Evolutionary conservation across 176 grass and related monocot genomes (phyloP), one percentile per base, ranked within the genome.

Genomic region (Bonia amplexicaulis): DNA sequence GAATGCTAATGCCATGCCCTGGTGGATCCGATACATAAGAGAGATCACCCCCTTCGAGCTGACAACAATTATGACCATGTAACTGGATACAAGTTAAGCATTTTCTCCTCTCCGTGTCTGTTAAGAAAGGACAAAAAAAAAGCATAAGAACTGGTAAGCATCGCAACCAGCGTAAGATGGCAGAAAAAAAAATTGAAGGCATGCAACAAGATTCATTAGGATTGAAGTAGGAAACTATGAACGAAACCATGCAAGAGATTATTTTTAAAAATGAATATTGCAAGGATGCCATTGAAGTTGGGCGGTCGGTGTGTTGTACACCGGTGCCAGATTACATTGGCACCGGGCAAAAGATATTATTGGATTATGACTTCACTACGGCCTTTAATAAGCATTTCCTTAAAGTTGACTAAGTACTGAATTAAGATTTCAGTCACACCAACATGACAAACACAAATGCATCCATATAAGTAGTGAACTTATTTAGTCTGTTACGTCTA

Each of bases 21-120:
- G 85, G 89, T 80, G 80, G 89, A 90, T 87, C 89, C 45, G 74
- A 84, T 16, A 75, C 62, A 74, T 74, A 86, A 86, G 67, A 27
- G 37, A 78, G 80, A 90, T 90, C 89, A 74, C 84, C 80, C 75
- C 85, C 85, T 90, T 90, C 68, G 85, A 79, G 68, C 84, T 84
- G 84, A 87, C 73, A 82, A 78, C 68, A 79, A 69, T 84, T 35
- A 37, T 80, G 80, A 71, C 39, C 61, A 79, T 37, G 7, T 66
- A 46, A 22, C 66, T 87, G 51, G 17, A 73, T 68, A 83, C 12
- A 83, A 52, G 42, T 87, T 87, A 90, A 74, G 37, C 80, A 27
- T 80, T 79, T 10, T 67, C 89, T 31, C 40, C 61, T 69, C 57
- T 83, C 19, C 69, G 61, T 52, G 67, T 27, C 89, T 90, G 51